Conservation (phyloP, 2,329 filamentous ascomycete genomes). For the Cladosporium sp. region DNA sequence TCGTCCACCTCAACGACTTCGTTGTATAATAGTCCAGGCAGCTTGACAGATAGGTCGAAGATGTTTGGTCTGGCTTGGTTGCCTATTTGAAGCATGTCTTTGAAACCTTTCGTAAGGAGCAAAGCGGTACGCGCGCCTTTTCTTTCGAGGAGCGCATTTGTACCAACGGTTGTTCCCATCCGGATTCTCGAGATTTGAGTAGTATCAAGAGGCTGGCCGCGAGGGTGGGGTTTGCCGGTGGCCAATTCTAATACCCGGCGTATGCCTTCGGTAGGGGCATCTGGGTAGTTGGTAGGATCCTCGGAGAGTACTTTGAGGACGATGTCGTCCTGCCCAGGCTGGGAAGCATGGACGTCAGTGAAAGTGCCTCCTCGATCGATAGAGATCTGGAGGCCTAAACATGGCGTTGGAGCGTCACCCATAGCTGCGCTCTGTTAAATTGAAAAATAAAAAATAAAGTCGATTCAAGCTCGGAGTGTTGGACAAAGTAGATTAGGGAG, state of each 20-base stretch:
- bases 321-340: slow-evolving; percentile 53
- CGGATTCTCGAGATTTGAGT: slow-evolving; percentile 17
- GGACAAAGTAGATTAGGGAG: too few species aligned
- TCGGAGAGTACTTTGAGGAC: slow-evolving; percentile 29
- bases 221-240: slow-evolving; percentile 18
- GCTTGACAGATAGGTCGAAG: slow-evolving; percentile 23
- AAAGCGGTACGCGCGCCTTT: slow-evolving; percentile 26
- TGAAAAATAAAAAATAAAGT: too few species aligned
- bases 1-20: slow-evolving; percentile 22
- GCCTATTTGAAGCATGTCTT: slow-evolving; percentile 28
- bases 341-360: slow-evolving; percentile 76
- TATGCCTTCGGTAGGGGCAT: slow-evolving; percentile 29
- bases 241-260: slow-evolving; percentile 21
- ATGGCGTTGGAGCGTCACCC: too few species aligned
- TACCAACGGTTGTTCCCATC: slow-evolving; percentile 30
- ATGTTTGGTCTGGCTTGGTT: slow-evolving; percentile 31
- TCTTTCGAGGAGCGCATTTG: slow-evolving; percentile 27
- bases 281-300: slow-evolving; percentile 26
- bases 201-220: slow-evolving; percentile 16
- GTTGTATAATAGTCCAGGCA: slow-evolving; percentile 21
- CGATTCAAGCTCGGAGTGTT: too few species aligned
- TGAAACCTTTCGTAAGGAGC: slow-evolving; percentile 28
- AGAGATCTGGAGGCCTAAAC: too few species aligned
- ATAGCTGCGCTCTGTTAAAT: too few species aligned
- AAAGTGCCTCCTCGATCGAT: slow-evolving; percentile 75